A percentile compares a stretch with the other conserved stretches of the same genome.
Evolutionary conservation across 1,284 basidiomycete genomes (phyloP).

Genomic region (Cryptococcus depauperatus): DNA sequence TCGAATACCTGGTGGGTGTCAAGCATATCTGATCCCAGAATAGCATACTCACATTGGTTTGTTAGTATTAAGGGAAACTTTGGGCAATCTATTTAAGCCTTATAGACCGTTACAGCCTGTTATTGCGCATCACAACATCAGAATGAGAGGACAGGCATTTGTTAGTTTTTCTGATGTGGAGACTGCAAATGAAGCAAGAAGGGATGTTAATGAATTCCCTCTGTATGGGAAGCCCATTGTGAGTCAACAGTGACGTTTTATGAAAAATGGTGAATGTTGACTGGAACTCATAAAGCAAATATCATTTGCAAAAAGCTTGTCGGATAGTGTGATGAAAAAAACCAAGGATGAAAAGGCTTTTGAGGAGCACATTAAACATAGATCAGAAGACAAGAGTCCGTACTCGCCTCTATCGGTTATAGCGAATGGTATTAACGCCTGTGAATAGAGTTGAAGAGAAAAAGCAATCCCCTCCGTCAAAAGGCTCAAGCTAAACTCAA

Average conservation of each 20-base stretch:
- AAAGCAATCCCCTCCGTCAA: constrained; percentile 75
- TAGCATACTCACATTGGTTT: background rate
- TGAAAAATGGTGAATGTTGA: background rate
- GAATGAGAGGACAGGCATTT: constrained; percentile 98
- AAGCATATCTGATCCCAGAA: background rate
- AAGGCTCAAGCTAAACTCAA: constrained; percentile 72
- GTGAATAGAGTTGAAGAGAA: constrained; percentile 61
- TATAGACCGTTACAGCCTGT: constrained; percentile 90
- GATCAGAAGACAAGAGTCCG: constrained; percentile 75
- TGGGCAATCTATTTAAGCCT: constrained; percentile 81
- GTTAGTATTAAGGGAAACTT: constrained; percentile 74
- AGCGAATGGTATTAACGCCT: background rate
- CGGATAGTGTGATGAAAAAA: constrained; percentile 78
- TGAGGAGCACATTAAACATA: constrained; percentile 64
- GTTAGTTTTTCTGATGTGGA: constrained; percentile 79
- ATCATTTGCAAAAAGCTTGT: constrained; percentile 77
- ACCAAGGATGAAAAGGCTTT: constrained; percentile 56
- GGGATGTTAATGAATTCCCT: constrained; percentile 88
- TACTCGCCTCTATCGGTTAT: constrained; percentile 22
- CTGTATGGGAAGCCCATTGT: constrained; percentile 96
- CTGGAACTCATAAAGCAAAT: constrained; percentile 61
- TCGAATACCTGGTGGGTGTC: constrained; percentile 62
- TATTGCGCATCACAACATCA: constrained; percentile 81
- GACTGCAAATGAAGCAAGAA: constrained; percentile 75
- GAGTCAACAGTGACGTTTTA: constrained; percentile 20